Evolutionary conservation across 306 rosid species (phyloP).

Genomic region (Cucumis hystrix): DNA sequence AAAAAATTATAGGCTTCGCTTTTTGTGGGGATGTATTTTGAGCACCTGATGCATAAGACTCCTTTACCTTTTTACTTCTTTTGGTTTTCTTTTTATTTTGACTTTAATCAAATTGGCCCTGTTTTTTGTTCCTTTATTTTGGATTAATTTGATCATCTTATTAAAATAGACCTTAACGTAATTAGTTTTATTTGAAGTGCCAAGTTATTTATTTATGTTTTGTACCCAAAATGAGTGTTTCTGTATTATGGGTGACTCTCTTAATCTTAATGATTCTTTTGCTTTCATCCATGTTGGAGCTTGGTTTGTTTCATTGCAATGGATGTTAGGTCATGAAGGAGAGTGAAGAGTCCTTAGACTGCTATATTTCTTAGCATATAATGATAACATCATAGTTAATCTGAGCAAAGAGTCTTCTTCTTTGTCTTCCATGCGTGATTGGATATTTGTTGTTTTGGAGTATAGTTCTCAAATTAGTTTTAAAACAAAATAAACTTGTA

Average conservation of each 20-base stretch:
- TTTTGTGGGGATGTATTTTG: slow-evolving; percentile 6
- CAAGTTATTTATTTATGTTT: neutral
- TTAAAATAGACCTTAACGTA: neutral
- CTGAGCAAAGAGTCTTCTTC: too few species aligned
- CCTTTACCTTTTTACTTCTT: slow-evolving; percentile 1
- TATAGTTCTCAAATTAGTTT: too few species aligned
- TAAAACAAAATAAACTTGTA: too few species aligned
- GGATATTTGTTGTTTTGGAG: too few species aligned
- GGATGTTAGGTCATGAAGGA: neutral
- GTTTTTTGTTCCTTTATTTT: too few species aligned
- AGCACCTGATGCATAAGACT: neutral
- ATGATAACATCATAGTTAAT: too few species aligned
- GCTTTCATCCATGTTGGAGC: neutral
- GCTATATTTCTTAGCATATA: neutral
- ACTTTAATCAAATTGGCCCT: too few species aligned
- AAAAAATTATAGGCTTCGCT: neutral
- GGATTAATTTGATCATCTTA: too few species aligned
- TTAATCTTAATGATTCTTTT: neutral
- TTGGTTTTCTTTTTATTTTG: neutral
- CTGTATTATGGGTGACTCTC: neutral
- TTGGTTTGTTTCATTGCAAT: neutral
- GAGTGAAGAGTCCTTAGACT: neutral
- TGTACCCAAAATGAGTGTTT: neutral
- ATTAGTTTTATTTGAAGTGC: neutral
- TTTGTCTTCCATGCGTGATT: too few species aligned